Evolutionary conservation across 176 grass and related monocot species (phyloP), one percentile per base, ranked within the genome.

Genomic region (Juncus effusus): DNA sequence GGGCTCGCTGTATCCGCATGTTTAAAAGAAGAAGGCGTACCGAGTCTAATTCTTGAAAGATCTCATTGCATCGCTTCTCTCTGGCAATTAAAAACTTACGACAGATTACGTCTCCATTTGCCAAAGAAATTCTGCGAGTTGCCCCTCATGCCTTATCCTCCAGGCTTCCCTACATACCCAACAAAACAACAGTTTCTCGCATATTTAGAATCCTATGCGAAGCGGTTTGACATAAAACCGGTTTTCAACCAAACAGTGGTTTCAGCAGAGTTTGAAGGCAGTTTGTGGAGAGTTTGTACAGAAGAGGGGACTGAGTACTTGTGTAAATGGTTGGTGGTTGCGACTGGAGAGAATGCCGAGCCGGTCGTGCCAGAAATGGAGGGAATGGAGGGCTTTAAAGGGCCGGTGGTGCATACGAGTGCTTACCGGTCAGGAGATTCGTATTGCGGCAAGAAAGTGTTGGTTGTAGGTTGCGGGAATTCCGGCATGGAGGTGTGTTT

Each of bases 281-380:
- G 72, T 4, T 54, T 69, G 40, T 97, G 93, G 93, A 62, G 88
- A 54, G 80, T 97, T 13, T 67, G 45, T 53, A 62, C 82, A 16
- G 71, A 62, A 42, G 62, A 79, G 49, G 69, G 16, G 65, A 79
- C 4, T 2, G 78, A 77, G 57, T 92, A 92, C 51, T 36, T 77
- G 2, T 77, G 80, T 45, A 79, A 51, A 15, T 97, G 93, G 85
- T 63, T 97, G 19, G 88, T 97, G 3, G 93, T 92, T 3, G 93
- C 93, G 2, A 89, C 88, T 0, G 93, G 93, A 16, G 93, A 97
- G 78, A 97, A 97, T 81, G 93, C 88, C 0, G 93, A 92, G 59
- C 74, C 85, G 2, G 82, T 59, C 0, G 1, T 89, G 70, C 93
- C 85, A n/a, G 80, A 86, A 64, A 92, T 97, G 37, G 77, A 88